These are phyloP conservation scores for Avena insularis DNA, from an alignment of 176 grass and related monocot species.

Conservation along the genomic window DNA sequence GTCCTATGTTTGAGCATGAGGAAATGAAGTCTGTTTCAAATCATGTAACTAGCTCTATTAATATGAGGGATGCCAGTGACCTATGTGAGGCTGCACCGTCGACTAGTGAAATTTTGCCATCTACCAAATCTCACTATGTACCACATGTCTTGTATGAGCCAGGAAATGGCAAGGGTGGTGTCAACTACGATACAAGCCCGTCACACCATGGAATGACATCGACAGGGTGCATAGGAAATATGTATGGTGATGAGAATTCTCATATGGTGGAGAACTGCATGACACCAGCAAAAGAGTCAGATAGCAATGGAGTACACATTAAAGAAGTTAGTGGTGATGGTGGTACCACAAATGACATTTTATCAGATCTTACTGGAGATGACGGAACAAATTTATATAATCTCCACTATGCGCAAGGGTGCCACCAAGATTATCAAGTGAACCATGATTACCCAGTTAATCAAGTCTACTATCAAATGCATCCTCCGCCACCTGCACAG, in stretches of 20 bases:
- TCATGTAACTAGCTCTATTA: constrained; percentile 38
- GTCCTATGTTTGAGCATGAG: constrained; percentile 38
- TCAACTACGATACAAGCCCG: constrained; percentile 13
- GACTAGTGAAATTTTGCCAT: constrained; percentile 48
- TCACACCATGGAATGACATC: constrained; percentile 33
- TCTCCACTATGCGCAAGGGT: constrained; percentile 57
- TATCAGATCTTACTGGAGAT: constrained; percentile 72
- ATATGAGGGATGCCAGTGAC: constrained; percentile 38
- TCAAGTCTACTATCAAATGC: constrained; percentile 49
- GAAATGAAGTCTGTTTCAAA: constrained; percentile 46
- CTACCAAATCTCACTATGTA: constrained; percentile 35
- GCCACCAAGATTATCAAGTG: constrained; percentile 42
- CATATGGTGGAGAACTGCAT: constrained; percentile 24
- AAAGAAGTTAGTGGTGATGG: constrained; percentile 38
- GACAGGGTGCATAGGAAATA: constrained; percentile 19
- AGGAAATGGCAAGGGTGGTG: constrained; percentile 39
- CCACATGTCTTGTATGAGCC: constrained; percentile 43
- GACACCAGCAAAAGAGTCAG: constrained; percentile 34
- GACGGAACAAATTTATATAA: constrained; percentile 46
- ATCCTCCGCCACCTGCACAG: constrained; percentile 41
- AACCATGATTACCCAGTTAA: constrained; percentile 44
- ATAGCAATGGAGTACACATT: constrained; percentile 17
- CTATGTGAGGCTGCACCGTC: constrained; percentile 38
- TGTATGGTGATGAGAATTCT: constrained; percentile 43
- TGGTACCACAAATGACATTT: constrained; percentile 39